Percentiles rank a stretch among this genome's conserved stretches.
Evolutionary conservation across 371 early-diverging fungal species (phyloP).

Genomic region (Haplosporangium sp.): DNA sequence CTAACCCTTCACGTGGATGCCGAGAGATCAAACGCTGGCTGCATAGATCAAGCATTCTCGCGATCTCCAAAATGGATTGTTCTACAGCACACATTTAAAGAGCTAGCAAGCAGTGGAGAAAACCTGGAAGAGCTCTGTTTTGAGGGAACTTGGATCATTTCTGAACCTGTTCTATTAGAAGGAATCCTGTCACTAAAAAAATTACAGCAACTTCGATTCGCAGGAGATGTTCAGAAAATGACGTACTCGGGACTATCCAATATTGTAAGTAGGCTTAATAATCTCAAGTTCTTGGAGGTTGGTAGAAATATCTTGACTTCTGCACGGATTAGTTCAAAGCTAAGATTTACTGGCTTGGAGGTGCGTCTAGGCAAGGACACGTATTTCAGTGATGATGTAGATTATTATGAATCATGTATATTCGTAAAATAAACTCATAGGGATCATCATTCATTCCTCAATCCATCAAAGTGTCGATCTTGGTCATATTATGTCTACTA

Average conservation of each 20-base stretch:
- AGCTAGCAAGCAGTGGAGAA: background rate
- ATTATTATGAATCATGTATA: no score
- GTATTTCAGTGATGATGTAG: no score
- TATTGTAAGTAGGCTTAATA: background rate
- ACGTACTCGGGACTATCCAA: background rate
- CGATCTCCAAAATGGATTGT: slow-evolving; percentile 3
- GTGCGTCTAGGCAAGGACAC: no score
- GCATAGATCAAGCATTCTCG: background rate
- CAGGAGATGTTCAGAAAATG: background rate
- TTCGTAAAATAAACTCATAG: no score
- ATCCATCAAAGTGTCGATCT: no score
- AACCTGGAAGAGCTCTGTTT: background rate
- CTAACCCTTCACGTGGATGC: slow-evolving; percentile 4
- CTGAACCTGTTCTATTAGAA: background rate
- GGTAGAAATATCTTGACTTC: background rate
- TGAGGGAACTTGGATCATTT: slow-evolving; percentile 7
- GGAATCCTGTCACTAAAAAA: background rate
- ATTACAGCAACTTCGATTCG: background rate
- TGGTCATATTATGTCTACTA: no score
- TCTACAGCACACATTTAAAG: background rate
- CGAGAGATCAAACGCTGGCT: background rate
- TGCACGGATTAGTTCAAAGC: background rate
- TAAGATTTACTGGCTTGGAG: background rate
- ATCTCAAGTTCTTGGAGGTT: background rate
- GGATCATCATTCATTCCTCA: no score